Conservation (phyloP, 768 basidiomycete species). For the Pluteus cervinus region DNA sequence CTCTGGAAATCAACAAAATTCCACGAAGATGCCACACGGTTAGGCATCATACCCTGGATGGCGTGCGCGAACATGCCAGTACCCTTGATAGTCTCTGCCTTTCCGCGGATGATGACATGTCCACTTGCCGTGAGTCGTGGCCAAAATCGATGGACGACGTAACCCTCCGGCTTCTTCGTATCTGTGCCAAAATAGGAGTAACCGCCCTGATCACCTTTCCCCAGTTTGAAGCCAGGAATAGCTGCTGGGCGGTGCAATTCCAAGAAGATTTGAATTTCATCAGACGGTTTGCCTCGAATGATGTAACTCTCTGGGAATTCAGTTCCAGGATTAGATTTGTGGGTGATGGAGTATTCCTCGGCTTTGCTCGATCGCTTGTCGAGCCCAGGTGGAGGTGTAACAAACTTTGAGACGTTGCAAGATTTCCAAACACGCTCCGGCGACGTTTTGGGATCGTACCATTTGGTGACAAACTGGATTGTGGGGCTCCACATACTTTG, state of each 20-base stretch:
- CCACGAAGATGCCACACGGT: conserved; percentile 89
- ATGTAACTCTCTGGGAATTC: conserved; percentile 73
- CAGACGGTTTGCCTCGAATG: conserved; percentile 72
- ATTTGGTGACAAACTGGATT: conserved; percentile 90
- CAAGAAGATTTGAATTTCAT: conserved; percentile 77
- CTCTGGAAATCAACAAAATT: conserved; percentile 94
- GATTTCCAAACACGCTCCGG: conserved; percentile 83
- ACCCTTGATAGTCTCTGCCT: conserved; percentile 50
- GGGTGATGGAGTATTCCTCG: conserved; percentile 76
- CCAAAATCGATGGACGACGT: conserved; percentile 91
- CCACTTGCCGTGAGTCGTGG: conserved; percentile 63
- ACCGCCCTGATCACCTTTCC: conserved; percentile 83
- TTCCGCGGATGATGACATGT: conserved; percentile 59
- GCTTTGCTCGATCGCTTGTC: conserved; percentile 86
- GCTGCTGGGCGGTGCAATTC: conserved; percentile 61
- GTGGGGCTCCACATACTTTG: conserved; percentile 87
- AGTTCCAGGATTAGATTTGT: conserved; percentile 47
- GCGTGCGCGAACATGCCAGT: conserved; percentile 90
- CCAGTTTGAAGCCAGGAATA: conserved; percentile 88
- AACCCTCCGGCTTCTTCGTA: conserved; percentile 65
- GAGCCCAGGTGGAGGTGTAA: conserved; percentile 63
- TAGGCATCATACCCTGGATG: conserved; percentile 97
- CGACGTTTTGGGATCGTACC: conserved; percentile 72
- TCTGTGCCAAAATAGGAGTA: conserved; percentile 83
- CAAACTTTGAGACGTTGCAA: conserved; percentile 77